Base-by-base conservation (phyloP, 1,284 basidiomycete genomes). In the Pseudozyma tsukubaensis region DNA sequence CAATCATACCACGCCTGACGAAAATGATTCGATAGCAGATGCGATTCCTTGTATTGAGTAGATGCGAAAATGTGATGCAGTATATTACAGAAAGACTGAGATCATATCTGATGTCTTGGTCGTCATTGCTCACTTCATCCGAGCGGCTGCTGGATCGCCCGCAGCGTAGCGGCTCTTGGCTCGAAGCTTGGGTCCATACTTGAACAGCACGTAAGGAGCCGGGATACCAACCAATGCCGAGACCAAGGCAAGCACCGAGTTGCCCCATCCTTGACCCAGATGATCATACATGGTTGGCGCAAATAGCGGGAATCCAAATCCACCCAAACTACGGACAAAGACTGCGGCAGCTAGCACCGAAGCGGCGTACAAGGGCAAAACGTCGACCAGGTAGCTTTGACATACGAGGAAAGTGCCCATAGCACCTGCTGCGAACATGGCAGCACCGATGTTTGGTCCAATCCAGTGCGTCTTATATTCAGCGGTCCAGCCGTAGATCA, bases 401-500 rank as follows among this genome's bases (percentile, higher is more conserved):
- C 72, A 64, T 14, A 53, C 63, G 36, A 77, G 51, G 21, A 81
- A 79, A 21, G 74, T 71, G 18, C 69, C 67, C 60, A 74, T 70
- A 13, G 67, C 43, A 6, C 72, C 73, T 1, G 59, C 45, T 9
- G 64, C 59, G 24, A 79, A 62, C 5, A 80, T 13, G 6, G 39
- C 57, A 1, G 75, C 72, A 4, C 76, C 76, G 32, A 83, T 77
- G 63, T 83, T 92, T 90, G 89, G 88, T 0, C 85, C 89, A 61
- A 92, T 89, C 91, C 91, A 92, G 66, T 89, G 89, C 0, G 88
- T 78, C 24, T 85, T 81, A 1, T 86, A 82, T 53, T 90, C 78
- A 5, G 89, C 89, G 0, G 88, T 86, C 91, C 91, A 92, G 13
- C 91, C 91, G 1, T 88, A 84, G 12, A 92, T 84, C 19, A 92